Conservation (phyloP, 2,329 filamentous ascomycete genomes). For the Cyphellophora europaea region DNA sequence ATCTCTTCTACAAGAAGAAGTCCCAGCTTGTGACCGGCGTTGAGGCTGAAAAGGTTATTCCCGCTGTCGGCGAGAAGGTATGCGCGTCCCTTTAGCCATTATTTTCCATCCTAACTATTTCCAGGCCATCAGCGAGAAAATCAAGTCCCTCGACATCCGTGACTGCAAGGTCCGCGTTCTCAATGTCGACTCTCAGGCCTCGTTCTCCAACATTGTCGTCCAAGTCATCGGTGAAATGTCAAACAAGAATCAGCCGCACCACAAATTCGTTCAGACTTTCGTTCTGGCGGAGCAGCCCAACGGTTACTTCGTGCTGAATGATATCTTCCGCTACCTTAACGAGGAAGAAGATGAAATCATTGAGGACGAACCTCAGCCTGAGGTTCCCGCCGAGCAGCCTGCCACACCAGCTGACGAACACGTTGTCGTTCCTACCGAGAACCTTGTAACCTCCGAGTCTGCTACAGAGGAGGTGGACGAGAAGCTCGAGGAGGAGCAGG, state of each 20-base stretch:
- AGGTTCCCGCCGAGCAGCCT: slow-evolving; percentile 21
- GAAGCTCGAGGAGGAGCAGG: slow-evolving; percentile 57
- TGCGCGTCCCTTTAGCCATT: slow-evolving; percentile 23
- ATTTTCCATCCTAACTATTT: slow-evolving; percentile 5
- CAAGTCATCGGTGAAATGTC: slow-evolving; percentile 97
- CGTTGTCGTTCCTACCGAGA: slow-evolving; percentile 30
- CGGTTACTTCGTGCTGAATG: slow-evolving; percentile 96
- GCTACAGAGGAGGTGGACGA: slow-evolving; percentile 55
- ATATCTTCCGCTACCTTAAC: slow-evolving; percentile 89
- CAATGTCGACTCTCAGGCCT: slow-evolving; percentile 94
- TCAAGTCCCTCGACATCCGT: slow-evolving; percentile 86
- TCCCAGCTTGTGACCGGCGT: slow-evolving; percentile 90
- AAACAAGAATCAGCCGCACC: slow-evolving; percentile 81
- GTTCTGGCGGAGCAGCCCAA: slow-evolving; percentile 92
- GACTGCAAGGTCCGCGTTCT: slow-evolving; percentile 97
- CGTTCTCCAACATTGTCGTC: slow-evolving; percentile 87
- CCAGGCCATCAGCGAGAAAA: slow-evolving; percentile 86
- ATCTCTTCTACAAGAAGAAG: slow-evolving; percentile 90
- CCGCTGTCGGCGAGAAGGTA: slow-evolving; percentile 82
- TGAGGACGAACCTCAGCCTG: slow-evolving; percentile 28
- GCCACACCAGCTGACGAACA: slow-evolving; percentile 32
- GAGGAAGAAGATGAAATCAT: slow-evolving; percentile 60
- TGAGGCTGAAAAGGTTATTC: slow-evolving; percentile 79
- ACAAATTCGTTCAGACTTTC: slow-evolving; percentile 97
- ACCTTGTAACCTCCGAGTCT: slow-evolving; percentile 25